A percentile compares a stretch with the other conserved stretches of the same genome.
Evolutionary conservation across 345 rosid genomes (phyloP).

Genomic region (rapeseed (Brassica napus)): DNA sequence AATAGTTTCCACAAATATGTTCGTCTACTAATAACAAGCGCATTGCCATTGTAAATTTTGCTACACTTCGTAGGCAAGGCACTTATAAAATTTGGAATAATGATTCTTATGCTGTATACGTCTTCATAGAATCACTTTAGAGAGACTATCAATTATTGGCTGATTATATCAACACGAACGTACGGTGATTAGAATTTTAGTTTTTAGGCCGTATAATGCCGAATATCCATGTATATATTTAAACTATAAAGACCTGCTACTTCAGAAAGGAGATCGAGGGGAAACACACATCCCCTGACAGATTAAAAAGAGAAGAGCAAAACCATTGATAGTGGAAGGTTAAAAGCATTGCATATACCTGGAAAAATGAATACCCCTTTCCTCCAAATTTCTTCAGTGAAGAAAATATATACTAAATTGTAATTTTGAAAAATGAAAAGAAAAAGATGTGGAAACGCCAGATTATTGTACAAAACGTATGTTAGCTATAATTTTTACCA

Average conservation of each 20-base stretch:
- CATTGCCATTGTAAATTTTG: slow-evolving; percentile 9
- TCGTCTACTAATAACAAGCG: neutral
- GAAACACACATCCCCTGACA: neutral
- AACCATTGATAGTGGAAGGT: slow-evolving; percentile 33
- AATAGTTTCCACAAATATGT: neutral
- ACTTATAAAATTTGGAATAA: neutral
- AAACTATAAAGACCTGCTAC: neutral
- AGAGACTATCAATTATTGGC: slow-evolving; percentile 1
- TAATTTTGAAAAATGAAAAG: neutral
- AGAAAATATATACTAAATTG: neutral
- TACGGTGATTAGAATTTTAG: neutral
- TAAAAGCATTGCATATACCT: slow-evolving; percentile 28
- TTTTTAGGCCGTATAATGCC: neutral
- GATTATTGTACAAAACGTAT: slow-evolving; percentile 1
- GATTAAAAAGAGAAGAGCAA: neutral
- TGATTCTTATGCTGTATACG: neutral
- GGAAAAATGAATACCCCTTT: neutral
- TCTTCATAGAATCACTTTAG: slow-evolving; percentile 21
- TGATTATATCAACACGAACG: neutral
- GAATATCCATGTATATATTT: slow-evolving; percentile 16
- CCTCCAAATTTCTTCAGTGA: slow-evolving; percentile 13
- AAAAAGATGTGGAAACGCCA: neutral
- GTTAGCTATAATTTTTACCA: neutral
- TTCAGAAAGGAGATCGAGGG: neutral
- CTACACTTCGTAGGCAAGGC: neutral